Evolutionary conservation across 2,329 filamentous ascomycete species (phyloP), one percentile per base, ranked within the genome.

Genomic region (Colletotrichum acutatum): DNA sequence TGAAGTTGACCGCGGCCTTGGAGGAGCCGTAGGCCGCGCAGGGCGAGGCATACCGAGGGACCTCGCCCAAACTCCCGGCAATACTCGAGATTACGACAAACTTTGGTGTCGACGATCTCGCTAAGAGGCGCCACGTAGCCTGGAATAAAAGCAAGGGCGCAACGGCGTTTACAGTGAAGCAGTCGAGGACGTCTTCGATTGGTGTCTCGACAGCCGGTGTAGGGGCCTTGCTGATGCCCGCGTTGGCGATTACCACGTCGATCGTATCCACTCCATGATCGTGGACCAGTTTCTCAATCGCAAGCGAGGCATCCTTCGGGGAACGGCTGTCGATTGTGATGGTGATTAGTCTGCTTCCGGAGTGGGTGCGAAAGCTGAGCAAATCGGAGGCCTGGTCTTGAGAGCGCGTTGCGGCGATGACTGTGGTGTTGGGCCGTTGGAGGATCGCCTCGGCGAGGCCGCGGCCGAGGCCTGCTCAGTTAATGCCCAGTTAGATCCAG

Each of bases 381-480:
- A 87, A 80, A 46, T 46, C 42, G 7, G 42, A 46, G 1, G 77
- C 72, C 26, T 76, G 68, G 5, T 58, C 46, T 11, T 79, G 77
- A 74, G 83, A 71, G 11, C 84, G 82, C 58, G 81, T 80, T 2
- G 77, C 79, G 32, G 84, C 84, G n/a, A 85, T 84, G 65, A 83
- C 77, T 5, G 79, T 87, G 80, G 92, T 89, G 81, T 92, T 89
- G 76, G 89, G 86, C 56, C 86, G 85, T 26, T 85, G 82, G 1
- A 86, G 80, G 75, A 82, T 84, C 7, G 73, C 77, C 59, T 78
- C 68, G 3, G 82, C 49, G 8, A 85, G 75, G 0, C 79, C 82
- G 24, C 72, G 74, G 8, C 84, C 83, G 3, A 86, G 72, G 61
- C 83, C 83, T 46, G 42, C 42, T 46, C 42, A 46, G 42, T 46